Percentiles rank a stretch among this genome's conserved stretches.
Evolutionary conservation across 768 basidiomycete species (phyloP).

Genomic region (Mycena filopes): DNA sequence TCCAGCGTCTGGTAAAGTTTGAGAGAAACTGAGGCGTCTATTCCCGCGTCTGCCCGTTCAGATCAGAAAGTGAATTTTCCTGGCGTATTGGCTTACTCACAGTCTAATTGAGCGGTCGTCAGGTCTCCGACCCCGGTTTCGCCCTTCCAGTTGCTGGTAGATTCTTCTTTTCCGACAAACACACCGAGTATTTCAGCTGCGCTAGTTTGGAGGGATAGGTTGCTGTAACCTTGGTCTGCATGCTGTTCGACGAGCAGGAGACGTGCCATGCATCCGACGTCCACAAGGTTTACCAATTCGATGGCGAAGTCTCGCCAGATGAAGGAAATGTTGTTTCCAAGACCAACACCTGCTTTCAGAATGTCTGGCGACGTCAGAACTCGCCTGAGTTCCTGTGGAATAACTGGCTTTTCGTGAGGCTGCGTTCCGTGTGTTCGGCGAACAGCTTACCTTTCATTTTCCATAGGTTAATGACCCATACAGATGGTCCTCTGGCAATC

Average conservation of each 20-base stretch:
- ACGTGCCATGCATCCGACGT: constrained; percentile 2
- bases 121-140: neutral
- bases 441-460: neutral
- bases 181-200: neutral
- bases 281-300: neutral
- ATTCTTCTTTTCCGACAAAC: neutral
- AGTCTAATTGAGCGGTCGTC: neutral
- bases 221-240: neutral
- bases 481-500: too few species aligned
- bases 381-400: neutral
- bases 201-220: neutral
- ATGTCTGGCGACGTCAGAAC: neutral
- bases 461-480: too few species aligned
- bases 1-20: neutral
- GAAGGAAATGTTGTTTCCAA: neutral
- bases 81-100: neutral
- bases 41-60: neutral
- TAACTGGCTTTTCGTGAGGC: too few species aligned
- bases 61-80: neutral
- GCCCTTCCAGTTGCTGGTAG: neutral
- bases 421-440: too few species aligned
- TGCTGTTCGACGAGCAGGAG: neutral
- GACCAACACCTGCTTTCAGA: neutral
- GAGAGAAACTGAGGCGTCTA: neutral
- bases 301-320: neutral